Percentiles rank a stretch among this genome's conserved stretches.
Conservation (phyloP, 805 yeast species). For the Saccharomycopsis amapae region DNA sequence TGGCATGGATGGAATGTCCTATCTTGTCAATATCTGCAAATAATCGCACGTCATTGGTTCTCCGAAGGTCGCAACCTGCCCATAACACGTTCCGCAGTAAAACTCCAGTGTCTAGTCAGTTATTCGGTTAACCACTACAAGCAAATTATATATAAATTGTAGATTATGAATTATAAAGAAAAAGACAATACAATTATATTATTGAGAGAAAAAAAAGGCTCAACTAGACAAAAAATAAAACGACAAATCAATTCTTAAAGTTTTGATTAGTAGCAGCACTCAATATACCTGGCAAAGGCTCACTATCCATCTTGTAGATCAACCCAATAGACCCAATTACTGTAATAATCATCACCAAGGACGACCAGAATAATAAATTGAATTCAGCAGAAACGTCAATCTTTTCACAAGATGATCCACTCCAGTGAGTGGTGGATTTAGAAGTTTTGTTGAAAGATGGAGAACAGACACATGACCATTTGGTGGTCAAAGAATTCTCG, state of each 20-base stretch:
- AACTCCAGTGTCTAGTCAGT: no score
- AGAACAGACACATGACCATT: conserved; percentile 48
- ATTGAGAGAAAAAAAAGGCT: no score
- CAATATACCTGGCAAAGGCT: conserved; percentile 62
- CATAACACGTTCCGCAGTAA: no score
- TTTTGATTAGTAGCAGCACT: conserved; percentile 43
- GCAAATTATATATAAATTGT: no score
- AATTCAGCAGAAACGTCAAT: conserved; percentile 60
- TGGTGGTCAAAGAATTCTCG: conserved; percentile 29
- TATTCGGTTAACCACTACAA: no score
- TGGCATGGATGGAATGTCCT: no score
- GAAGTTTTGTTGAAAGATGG: conserved; percentile 36
- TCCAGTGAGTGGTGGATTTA: conserved; percentile 45
- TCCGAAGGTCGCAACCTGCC: no score
- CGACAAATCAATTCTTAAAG: conserved; percentile 29
- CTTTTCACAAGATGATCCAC: conserved; percentile 57
- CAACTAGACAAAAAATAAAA: no score
- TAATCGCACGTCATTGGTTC: no score
- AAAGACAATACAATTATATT: no score
- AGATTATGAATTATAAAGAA: no score
- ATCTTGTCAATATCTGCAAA: no score
- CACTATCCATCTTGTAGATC: conserved; percentile 46
- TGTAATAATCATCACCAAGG: conserved; percentile 39
- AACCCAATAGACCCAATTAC: conserved; percentile 47
- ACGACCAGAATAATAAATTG: conserved; percentile 63